Evolutionary conservation across 2,329 filamentous ascomycete genomes (phyloP).

Genomic region (Paramyrothecium sp.): DNA sequence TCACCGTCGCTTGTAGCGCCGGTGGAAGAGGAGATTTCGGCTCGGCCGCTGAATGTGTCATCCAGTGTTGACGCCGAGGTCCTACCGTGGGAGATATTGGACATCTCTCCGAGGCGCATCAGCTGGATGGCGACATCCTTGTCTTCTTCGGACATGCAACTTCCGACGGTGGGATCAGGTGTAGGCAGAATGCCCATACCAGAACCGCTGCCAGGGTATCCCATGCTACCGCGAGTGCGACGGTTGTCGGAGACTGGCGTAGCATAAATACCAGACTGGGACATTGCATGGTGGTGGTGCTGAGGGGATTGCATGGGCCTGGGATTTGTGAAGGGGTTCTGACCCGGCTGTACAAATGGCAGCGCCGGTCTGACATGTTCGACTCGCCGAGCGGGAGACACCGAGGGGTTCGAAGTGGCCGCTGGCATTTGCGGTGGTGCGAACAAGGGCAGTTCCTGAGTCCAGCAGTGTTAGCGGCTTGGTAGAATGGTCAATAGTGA

Average conservation of each 20-base stretch:
- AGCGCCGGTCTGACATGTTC: constrained; percentile 69
- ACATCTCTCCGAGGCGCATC: constrained; percentile 92
- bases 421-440: constrained; percentile 92
- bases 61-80: constrained; percentile 92
- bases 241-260: constrained; percentile 62
- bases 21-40: constrained; percentile 80
- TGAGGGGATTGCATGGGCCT: constrained; percentile 82
- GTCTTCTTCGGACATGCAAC: constrained; percentile 93
- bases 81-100: constrained; percentile 88
- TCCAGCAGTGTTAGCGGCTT: constrained; percentile 28
- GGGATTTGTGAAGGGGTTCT: constrained; percentile 77
- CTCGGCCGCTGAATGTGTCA: constrained; percentile 87
- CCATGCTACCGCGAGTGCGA: constrained; percentile 64
- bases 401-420: constrained; percentile 93
- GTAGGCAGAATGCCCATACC: constrained; percentile 71
- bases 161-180: constrained; percentile 94
- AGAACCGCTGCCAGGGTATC: constrained; percentile 45
- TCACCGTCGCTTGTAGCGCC: constrained; percentile 80
- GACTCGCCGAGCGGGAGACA: constrained; percentile 84
- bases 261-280: constrained; percentile 56
- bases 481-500: constrained; percentile 9
- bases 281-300: constrained; percentile 56
- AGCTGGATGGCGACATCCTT: constrained; percentile 94
- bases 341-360: constrained; percentile 72
- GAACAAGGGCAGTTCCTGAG: constrained; percentile 90